Base-by-base conservation (phyloP, 2,329 filamentous ascomycete genomes). In the Chaetomium sp. region DNA sequence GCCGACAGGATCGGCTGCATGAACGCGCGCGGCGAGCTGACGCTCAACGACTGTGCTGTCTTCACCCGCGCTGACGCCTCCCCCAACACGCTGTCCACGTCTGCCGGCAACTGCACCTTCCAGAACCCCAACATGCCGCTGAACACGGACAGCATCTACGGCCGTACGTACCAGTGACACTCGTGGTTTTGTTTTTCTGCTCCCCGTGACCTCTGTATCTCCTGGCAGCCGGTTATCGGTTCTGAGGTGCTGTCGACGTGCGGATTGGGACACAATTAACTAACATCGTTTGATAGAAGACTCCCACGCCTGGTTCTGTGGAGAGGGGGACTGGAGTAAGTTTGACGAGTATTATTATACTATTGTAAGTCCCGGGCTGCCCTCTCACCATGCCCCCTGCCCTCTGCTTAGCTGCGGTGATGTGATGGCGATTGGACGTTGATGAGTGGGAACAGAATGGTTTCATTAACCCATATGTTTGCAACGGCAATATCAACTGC, bases 1-100 rank as follows among this genome's bases (percentile, higher is more conserved):
- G 21, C 23, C 23, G 62, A 70, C 68, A 56, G 56, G 53, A 67
- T 70, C 65, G 69, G 69, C n/a, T 70, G 69, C 51, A 56, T 70
- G n/a, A 63, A 67, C 60, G 57, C 50, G 8, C 33, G 50, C 16
- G 63, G 66, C 13, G 35, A 54, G 45, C 51, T 69, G 9, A 65
- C 63, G 7, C 9, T 55, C 5, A 13, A 38, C 42, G 65, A 68
- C 56, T 70, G 69, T 65, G 68, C 67, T 13, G 57, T 64, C 7
- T 70, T 69, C 55, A 64, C 62, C 2, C 47, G 45, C 27, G 8
- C 23, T 8, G 62, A 65, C 19, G 35, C n/a, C 19, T 21, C 13
- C 29, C 60, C 62, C 7, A 25, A 63, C 57, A 60, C 62, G n/a
- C 55, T 70, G 4, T 62, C 33, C 10, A 58, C 66, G 3, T 3